These are phyloP conservation scores for Abrus precatorius DNA, from an alignment of 306 rosid genomes.

Conservation along the genomic window DNA sequence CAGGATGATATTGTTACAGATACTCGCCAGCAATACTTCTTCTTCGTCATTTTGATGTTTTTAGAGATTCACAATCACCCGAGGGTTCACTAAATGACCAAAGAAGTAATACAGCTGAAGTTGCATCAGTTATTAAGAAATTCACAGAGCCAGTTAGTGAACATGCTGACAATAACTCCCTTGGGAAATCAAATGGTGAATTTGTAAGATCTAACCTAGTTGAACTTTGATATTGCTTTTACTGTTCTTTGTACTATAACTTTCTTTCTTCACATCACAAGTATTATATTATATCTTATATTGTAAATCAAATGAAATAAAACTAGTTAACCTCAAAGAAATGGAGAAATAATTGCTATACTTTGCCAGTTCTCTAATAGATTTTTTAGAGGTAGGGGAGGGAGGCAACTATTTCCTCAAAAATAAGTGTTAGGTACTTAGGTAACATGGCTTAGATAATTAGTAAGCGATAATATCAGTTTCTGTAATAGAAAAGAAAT, in stretches of 20 bases:
- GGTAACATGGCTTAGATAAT: background rate
- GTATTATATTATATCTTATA: slow-evolving; percentile 18
- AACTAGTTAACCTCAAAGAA: slow-evolving; percentile 37
- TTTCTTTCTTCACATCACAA: slow-evolving; percentile 18
- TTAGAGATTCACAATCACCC: slow-evolving; percentile 66
- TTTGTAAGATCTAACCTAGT: slow-evolving; percentile 68
- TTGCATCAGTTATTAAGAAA: slow-evolving; percentile 84
- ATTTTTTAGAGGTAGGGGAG: background rate
- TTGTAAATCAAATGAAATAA: background rate
- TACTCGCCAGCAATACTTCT: slow-evolving; percentile 90
- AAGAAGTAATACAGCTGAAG: slow-evolving; percentile 74
- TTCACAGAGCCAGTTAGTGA: slow-evolving; percentile 79
- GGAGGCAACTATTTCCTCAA: background rate
- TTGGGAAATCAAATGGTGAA: slow-evolving; percentile 57
- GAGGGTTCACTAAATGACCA: slow-evolving; percentile 78
- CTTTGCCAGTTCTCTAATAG: background rate
- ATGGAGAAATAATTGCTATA: background rate
- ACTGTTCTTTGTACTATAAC: slow-evolving; percentile 3
- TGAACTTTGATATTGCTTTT: slow-evolving; percentile 31
- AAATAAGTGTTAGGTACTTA: background rate
- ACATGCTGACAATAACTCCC: slow-evolving; percentile 57
- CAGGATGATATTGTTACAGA: slow-evolving; percentile 61
- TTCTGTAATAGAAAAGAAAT: slow-evolving; percentile 17
- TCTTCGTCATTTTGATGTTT: slow-evolving; percentile 93
- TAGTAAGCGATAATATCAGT: slow-evolving; percentile 9